Percentiles rank a stretch among this genome's conserved stretches.
Evolutionary conservation across 768 basidiomycete genomes (phyloP).

Genomic region (Amanita rimosa): DNA sequence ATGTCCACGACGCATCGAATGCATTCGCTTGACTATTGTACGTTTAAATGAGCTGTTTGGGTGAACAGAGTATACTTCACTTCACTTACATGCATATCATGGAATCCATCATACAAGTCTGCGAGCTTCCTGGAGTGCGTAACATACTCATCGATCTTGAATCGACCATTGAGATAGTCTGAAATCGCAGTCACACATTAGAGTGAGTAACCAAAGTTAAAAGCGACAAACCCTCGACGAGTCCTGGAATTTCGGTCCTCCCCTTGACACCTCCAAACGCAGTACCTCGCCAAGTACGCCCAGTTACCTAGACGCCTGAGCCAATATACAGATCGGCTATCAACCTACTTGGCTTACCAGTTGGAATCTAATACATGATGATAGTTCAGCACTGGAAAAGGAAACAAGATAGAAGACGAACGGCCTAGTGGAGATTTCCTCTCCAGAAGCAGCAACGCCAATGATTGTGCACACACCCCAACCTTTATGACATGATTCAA

Average conservation of each 20-base stretch:
- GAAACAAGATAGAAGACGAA: constrained; percentile 23
- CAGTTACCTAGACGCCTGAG: constrained; percentile 51
- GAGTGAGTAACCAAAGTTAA: background rate
- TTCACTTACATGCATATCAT: constrained; percentile 88
- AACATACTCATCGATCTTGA: constrained; percentile 94
- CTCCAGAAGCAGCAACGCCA: constrained; percentile 93
- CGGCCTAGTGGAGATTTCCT: constrained; percentile 89
- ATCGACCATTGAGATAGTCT: constrained; percentile 75
- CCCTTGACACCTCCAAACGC: constrained; percentile 99
- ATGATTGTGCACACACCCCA: constrained; percentile 97
- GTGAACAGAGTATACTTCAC: background rate
- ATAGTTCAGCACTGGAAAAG: constrained; percentile 1
- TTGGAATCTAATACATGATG: constrained; percentile 31
- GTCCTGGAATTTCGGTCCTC: constrained; percentile 86
- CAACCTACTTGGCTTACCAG: constrained; percentile 21
- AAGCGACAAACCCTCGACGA: constrained; percentile 63
- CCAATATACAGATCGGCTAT: constrained; percentile 16
- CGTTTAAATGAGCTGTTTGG: background rate
- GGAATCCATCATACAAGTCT: constrained; percentile 81
- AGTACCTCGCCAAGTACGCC: constrained; percentile 86
- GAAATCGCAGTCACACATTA: constrained; percentile 7
- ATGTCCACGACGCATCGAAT: constrained; percentile 96
- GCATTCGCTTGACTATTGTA: constrained; percentile 46
- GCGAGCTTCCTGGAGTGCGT: constrained; percentile 71
- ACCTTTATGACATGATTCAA: constrained; percentile 99